Conservation (phyloP, 2,329 filamentous ascomycete species). For the Penicillium capsulatum region DNA sequence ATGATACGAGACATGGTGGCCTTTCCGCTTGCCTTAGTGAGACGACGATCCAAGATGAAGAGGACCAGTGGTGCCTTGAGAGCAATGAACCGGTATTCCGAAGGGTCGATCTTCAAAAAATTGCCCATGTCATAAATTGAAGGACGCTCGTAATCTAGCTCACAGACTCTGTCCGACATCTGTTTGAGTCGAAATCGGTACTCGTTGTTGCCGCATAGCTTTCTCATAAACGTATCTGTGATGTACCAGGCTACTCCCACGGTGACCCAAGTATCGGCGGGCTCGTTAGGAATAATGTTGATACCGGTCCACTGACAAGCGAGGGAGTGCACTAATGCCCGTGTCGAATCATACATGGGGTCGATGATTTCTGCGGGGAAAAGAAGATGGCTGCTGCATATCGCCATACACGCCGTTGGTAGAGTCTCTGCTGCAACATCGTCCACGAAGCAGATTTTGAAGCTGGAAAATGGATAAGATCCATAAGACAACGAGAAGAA, state of each 20-base stretch:
- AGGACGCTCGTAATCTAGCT: constrained; percentile 75
- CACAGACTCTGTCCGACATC: constrained; percentile 74
- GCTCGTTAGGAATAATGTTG: constrained; percentile 78
- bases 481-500: constrained; percentile 85
- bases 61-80: constrained; percentile 87
- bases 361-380: constrained; percentile 84
- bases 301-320: constrained; percentile 94
- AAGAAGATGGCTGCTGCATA: constrained; percentile 81
- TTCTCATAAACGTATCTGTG: constrained; percentile 87
- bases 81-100: constrained; percentile 84
- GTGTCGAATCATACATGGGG: constrained; percentile 73
- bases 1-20: constrained; percentile 81
- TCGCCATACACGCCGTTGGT: constrained; percentile 74
- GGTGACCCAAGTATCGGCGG: constrained; percentile 80
- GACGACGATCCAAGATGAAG: constrained; percentile 86
- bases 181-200: constrained; percentile 86
- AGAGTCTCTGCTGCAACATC: constrained; percentile 73
- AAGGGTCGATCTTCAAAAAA: constrained; percentile 71
- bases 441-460: constrained; percentile 91
- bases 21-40: constrained; percentile 82
- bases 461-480: constrained; percentile 85
- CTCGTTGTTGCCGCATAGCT: constrained; percentile 89
- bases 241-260: constrained; percentile 91
- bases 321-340: constrained; percentile 74
- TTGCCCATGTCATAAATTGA: constrained; percentile 77